phyloP scores from a whole-genome alignment of 169 alveolate genomes.

The Ichthyophthirius multifiliis region DNA sequence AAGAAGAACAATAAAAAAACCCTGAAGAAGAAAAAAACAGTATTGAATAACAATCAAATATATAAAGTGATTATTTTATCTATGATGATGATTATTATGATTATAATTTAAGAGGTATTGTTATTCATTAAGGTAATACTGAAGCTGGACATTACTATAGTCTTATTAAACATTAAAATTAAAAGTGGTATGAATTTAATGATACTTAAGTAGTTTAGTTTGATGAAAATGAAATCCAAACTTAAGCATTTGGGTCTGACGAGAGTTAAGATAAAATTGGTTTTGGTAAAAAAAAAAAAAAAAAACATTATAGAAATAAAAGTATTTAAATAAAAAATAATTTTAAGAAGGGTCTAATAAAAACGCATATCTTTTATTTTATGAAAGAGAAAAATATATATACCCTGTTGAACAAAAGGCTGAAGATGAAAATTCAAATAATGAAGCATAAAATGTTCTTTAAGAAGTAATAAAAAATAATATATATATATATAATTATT shows the following conservation, averaged over 20 bases:
- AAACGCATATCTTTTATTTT: conserved; percentile 35
- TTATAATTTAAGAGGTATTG: conserved; percentile 81
- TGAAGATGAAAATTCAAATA: no score
- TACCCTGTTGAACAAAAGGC: no score
- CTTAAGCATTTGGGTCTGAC: conserved; percentile 79
- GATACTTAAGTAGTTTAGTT: conserved; percentile 69
- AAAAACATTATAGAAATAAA: neutral
- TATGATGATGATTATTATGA: neutral
- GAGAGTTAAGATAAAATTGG: no score
- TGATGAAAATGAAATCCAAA: conserved; percentile 60
- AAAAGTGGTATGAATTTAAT: conserved; percentile 82
- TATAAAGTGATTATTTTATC: no score
- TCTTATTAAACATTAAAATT: conserved; percentile 56
- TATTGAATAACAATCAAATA: no score
- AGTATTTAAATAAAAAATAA: neutral
- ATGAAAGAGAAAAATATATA: conserved; percentile 28
- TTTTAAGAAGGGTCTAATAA: neutral
- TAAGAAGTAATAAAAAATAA: no score
- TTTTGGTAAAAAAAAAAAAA: neutral
- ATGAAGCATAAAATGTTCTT: no score
- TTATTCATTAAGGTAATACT: conserved; percentile 84
- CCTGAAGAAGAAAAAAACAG: no score
- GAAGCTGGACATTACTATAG: conserved; percentile 86
- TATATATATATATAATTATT: neutral
- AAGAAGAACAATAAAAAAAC: no score